Evolutionary conservation across 2,329 filamentous ascomycete species (phyloP), one percentile per base, ranked within the genome.

Genomic region (Talaromyces piceae): DNA sequence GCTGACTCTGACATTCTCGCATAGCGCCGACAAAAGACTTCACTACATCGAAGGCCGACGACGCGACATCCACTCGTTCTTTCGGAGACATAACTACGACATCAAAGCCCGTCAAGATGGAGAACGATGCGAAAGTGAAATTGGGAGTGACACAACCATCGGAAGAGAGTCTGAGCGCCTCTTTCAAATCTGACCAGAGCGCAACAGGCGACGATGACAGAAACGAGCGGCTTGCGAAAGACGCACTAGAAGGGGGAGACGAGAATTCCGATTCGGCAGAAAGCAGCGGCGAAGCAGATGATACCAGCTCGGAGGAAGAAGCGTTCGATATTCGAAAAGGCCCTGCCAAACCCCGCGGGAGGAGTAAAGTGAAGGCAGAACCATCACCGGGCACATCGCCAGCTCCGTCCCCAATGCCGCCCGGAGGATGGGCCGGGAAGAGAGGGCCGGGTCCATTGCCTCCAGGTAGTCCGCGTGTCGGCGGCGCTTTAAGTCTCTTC

Each of bases 121-220:
- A 78, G 53, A 84, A 75, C 56, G 84, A 86, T 3, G 88, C 90
- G 62, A 77, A 83, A 47, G 79, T 81, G 53, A 71, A 90, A 16
- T 88, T 86, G 1, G 84, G 91, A 62, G 84, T 84, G 9, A 83
- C 84, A 47, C 69, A 91, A 41, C 75, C 81, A 3, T 77, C 77
- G 26, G 82, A 83, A 4, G 77, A 80, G 16, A 83, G 39, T 25
- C 20, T 43, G 16, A 23, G 20, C 20, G n/a, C 39, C 22, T 22
- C 39, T 11, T 23, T 43, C 39, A 43, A 25, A 23, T 43, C 23
- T 22, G 39, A 43, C 11, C 39, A 25, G 39, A 43, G 39, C 39
- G 13, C 22, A 2, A n/a, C 39, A 13, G 39, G 33, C 45, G 39
- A 52, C 27, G 41, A 48, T 11, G 73, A 73, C 23, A 74, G 71